Base-by-base conservation (phyloP, 1,139 yeast genomes). In the Lodderomyces theae region DNA sequence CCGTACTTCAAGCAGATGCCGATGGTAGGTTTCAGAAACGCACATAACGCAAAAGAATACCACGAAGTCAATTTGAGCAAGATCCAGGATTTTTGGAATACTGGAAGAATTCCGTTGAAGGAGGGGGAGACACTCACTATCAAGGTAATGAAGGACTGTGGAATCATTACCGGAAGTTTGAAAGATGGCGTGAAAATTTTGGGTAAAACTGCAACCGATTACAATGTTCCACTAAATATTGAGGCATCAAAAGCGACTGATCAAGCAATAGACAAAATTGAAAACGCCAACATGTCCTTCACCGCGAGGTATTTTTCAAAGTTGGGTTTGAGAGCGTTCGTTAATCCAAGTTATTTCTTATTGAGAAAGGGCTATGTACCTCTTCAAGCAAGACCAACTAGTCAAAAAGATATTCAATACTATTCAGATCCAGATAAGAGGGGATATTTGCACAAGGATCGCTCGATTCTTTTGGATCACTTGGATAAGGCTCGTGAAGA, bases 1-100 rank as follows among this genome's bases (percentile, higher is more conserved):
- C 97, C 97, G 18, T 83, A 83, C 54, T 86, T 81, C 58, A 86
- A 86, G 61, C 69, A 89, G 46, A 88, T 89, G 63, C 97, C 97
- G 40, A 90, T 92, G 60, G 74, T 84, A 45, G 98, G 98, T 9
- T 89, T 90, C 71, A 78, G 79, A 53, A 74, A 84, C 52, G 73
- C 74, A 11, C 76, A 74, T 51, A 72, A 71, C 24, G 35, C 30
- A 16, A 65, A 66, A 48, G 72, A 72, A 15, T 66, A 75, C 49
- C 67, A 71, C 35, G 80, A 76, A 51, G 53, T 85, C 44, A 80
- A 81, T 54, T 65, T 85, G 56, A 70, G 64, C 23, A 72, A 77
- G 53, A 79, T 85, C 44, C 80, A 78, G 52, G 73, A 75, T 49
- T 84, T 81, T 54, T 73, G 82, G 69, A 62, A 83, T 44, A 69